A percentile compares a stretch with the other conserved stretches of the same genome.
Evolutionary conservation across 805 yeast species (phyloP).

Genomic region (Yamadazyma sp.): DNA sequence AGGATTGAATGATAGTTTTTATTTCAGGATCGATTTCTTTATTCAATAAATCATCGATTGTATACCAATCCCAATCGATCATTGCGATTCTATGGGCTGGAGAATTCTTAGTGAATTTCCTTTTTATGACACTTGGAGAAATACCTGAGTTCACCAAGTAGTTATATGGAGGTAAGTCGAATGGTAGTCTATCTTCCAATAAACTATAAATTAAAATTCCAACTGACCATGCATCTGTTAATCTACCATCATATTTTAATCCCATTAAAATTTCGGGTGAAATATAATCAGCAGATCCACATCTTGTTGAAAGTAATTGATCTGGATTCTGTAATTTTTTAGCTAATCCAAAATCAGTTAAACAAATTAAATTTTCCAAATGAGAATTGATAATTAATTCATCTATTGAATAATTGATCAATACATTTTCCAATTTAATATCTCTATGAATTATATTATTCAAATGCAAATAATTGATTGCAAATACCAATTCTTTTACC

Average conservation of each 20-base stretch:
- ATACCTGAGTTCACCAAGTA: conserved; percentile 31
- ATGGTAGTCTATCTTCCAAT: conserved; percentile 84
- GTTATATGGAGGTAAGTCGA: conserved; percentile 72
- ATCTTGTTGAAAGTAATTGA: conserved; percentile 75
- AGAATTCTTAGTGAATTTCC: conserved; percentile 45
- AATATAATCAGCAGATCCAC: conserved; percentile 96
- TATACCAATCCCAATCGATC: conserved; percentile 87
- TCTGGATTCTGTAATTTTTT: conserved; percentile 58
- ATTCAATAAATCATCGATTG: conserved; percentile 20
- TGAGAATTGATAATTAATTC: conserved; percentile 23
- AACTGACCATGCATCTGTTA: conserved; percentile 91
- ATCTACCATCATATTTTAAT: conserved; percentile 83
- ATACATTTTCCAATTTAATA: conserved; percentile 80
- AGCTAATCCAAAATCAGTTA: conserved; percentile 90
- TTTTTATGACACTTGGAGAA: conserved; percentile 40
- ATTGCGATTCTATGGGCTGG: conserved; percentile 89
- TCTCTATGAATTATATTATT: conserved; percentile 82
- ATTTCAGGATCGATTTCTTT: conserved; percentile 13
- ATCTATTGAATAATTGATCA: conserved; percentile 38
- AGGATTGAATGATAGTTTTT: conserved; percentile 16
- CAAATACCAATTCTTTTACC: conserved; percentile 66
- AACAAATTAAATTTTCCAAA: conserved; percentile 33
- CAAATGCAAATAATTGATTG: conserved; percentile 69
- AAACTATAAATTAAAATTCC: conserved; percentile 88
- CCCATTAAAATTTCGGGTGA: conserved; percentile 94